Base-by-base conservation (phyloP, 805 yeast species). In the Suhomyces emberorum region DNA sequence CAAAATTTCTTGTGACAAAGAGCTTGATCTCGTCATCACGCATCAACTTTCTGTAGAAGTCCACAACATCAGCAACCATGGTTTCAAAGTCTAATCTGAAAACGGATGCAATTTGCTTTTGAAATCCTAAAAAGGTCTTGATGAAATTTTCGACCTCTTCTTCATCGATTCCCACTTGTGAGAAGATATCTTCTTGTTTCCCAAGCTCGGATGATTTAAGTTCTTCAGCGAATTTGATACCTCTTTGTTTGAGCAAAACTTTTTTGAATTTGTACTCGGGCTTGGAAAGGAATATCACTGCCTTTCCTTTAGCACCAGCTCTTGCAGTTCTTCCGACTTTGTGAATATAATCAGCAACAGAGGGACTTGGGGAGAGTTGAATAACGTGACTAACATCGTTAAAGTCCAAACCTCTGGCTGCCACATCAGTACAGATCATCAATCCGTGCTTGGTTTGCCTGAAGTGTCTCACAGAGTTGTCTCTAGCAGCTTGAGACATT, bases 311-410 rank as follows among this genome's bases (percentile, higher is more conserved):
- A 40, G 74, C 73, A 38, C 96, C 96, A 37, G 89, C 95, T 65
- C 98, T 79, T 28, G 95, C 98, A 11, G 97, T 91, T 72, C 98
- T 81, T 42, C 98, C 98, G 54, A 91, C 82, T 61, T 95, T 82
- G 64, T 91, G 98, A 40, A 88, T 79, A 57, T 89, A 88, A 44
- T 83, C 82, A n/a, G 89, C 77, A 16, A 79, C 62, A 39, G 81
- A 86, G 31, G 72, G 63, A 42, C 93, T 86, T n/a, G 81, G 72
- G 47, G 91, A 85, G 37, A 87, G 59, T 66, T 91, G 97, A 49
- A 84, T 66, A 35, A 91, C 97, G 55, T 87, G 86, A 17, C 88
- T 64, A 19, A 91, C 95, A 49, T 78, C 77, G 38, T 89, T 93
- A 73, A 91, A 86, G 67, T 91, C 97, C 83, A 91, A 81, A 48